Base-by-base conservation (phyloP, 306 rosid genomes). In the Macrotyloma uniflorum region DNA sequence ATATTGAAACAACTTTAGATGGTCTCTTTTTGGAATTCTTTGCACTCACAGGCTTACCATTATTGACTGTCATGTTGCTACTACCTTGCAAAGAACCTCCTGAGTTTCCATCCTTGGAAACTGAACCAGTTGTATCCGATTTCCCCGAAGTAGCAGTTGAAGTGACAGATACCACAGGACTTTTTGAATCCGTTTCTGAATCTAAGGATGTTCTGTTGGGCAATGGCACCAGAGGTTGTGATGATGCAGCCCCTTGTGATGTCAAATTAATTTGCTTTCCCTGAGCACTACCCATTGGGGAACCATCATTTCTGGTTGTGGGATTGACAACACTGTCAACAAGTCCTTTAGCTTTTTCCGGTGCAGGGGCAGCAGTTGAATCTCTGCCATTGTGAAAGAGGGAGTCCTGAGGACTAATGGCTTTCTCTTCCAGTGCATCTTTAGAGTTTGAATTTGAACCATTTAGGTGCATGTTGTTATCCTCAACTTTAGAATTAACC, bases 1-100 rank as follows among this genome's bases (percentile, higher is more conserved):
- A 86, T 59, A 95, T 65, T 13, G 97, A 33, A 83, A 92, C 87
- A 35, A 89, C 82, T 49, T 61, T 85, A 58, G 87, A 80, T 7
- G 81, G 76, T 40, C 81, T 89, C 68, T 46, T 83, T 76, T 59
- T 79, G 18, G 86, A 79, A 82, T 19, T 84, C 66, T 84, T 80
- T 33, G 74, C 30, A 20, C 70, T 62, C 49, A 5, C 19, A 4
- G 86, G 35, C 72, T 87, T 74, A 58, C 4, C 50, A 11, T 79
- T 77, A 62, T 53, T 69, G 2, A 38, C 7, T n/a, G 19, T 68
- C 20, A 22, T 30, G 59, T 55, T 61, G 28, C 55, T 30, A 49
- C 55, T 70, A 36, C 75, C 32, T 42, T 57, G 80, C 62, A 30
- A 74, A 79, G 72, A 77, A 80, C 82, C 83, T 54, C 82, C 83